These are phyloP conservation scores for Lodderomyces orthopsilosis DNA, from an alignment of 1,139 yeast species.

Conservation along the genomic window DNA sequence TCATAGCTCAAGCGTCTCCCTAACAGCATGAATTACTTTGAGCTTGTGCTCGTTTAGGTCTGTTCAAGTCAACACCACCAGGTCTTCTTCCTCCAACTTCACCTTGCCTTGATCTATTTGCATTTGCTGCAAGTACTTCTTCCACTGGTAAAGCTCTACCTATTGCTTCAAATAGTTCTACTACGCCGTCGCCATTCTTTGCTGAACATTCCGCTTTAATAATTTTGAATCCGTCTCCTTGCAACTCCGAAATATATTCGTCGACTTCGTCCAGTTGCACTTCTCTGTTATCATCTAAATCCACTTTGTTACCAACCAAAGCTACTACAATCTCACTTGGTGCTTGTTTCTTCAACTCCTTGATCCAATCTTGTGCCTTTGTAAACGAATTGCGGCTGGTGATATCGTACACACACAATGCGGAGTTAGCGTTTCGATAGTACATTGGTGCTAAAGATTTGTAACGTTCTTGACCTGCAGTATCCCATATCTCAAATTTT, in stretches of 20 bases:
- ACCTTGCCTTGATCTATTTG: conserved; percentile 25
- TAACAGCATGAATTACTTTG: conserved; percentile 29
- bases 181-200: conserved; percentile 45
- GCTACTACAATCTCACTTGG: conserved; percentile 81
- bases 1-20: not conserved
- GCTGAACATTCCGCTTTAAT: conserved; percentile 47
- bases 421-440: conserved; percentile 44
- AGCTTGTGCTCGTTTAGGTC: conserved; percentile 26
- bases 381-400: conserved; percentile 59
- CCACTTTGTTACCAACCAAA: conserved; percentile 84
- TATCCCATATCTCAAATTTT: conserved; percentile 50
- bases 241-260: conserved; percentile 32
- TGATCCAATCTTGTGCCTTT: conserved; percentile 95
- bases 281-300: conserved; percentile 56
- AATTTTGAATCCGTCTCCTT: conserved; percentile 21
- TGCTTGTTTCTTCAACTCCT: conserved; percentile 90
- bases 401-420: conserved; percentile 36
- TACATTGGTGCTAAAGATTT: conserved; percentile 50
- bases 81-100: conserved; percentile 20
- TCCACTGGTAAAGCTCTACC: conserved; percentile 47
- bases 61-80: conserved; percentile 43
- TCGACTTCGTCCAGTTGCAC: conserved; percentile 36
- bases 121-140: conserved; percentile 29
- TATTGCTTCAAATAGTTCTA: conserved; percentile 40
- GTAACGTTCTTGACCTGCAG: conserved; percentile 51